Base-by-base conservation (phyloP, 805 yeast genomes). In the Cyberlindnera galapagoensis region DNA sequence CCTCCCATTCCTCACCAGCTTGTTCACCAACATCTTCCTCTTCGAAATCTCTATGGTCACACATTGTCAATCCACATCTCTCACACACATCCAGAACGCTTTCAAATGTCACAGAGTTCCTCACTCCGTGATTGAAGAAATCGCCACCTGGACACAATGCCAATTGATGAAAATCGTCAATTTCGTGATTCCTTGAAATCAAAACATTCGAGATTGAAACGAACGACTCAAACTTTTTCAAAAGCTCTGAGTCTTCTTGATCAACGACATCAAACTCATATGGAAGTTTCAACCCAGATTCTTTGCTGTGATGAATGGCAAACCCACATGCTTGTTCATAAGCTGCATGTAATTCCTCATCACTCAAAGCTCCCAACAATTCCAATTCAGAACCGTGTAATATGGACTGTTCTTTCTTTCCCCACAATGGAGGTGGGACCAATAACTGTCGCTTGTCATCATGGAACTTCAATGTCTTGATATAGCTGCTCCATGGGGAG, bases 131-230 rank as follows among this genome's bases (percentile, higher is more conserved):
- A 44, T 88, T 88, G 59, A 87, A 85, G 21, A 90, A 60, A 57
- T 88, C 95, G 0, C 96, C 97, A 11, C 87, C 84, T 0, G 97
- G 96, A 16, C 88, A 95, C 30, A 90, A 60, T 0, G 83, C 85
- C 19, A 79, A 64, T 20, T 76, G 82, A 46, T 80, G 85, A 51
- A 56, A 87, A 30, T 66, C 65, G 54, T 90, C 97, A 18, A 88
- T 73, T 24, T 76, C 77, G 53, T 90, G 88, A 1, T 88, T 87
- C 39, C 96, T 67, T 1, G 92, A 74, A 0, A 88, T 75, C 11
- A 85, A 67, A 0, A 79, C 70, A 46, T 69, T 72, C 6, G 74
- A 74, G 3, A 66, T 63, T 6, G 74, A 67, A 3, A 82, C 76
- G 42, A 84, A 83, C 12, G 53, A 52, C 7, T 53, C 44, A 34